Conservation (phyloP, 164 flowering plant genomes). For the Nymphaea thermarum region DNA sequence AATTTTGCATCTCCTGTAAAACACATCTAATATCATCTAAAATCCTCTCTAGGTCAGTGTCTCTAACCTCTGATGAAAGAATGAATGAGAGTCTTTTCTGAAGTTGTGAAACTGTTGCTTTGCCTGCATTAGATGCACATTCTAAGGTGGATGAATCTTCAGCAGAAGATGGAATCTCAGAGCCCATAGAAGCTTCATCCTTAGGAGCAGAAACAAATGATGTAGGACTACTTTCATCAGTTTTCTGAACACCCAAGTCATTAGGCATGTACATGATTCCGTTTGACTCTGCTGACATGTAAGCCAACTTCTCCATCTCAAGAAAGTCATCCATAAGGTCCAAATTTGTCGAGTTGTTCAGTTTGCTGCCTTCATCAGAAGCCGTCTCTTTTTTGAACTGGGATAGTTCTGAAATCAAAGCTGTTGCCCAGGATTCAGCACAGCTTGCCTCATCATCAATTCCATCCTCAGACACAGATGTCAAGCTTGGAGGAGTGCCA, state of each 20-base stretch:
- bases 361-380: conserved; percentile 29
- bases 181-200: conserved; percentile 3
- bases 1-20: conserved; percentile 34
- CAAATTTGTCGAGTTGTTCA: conserved; percentile 36
- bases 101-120: conserved; percentile 10
- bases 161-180: conserved; percentile 10
- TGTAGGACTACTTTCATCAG: conserved; percentile 15
- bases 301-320: conserved; percentile 96
- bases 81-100: conserved; percentile 15
- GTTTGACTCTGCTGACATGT: conserved; percentile 38
- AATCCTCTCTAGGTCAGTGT: conserved; percentile 17
- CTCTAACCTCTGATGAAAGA: conserved; percentile 18
- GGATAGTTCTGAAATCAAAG: conserved; percentile 47
- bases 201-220: conserved; percentile 13
- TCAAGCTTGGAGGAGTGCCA: conserved; percentile 65
- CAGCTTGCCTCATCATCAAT: conserved; percentile 60
- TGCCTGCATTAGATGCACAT: conserved; percentile 4
- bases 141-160: conserved; percentile 7
- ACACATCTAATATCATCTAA: conserved; percentile 40
- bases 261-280: conserved; percentile 21
- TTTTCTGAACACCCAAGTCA: conserved; percentile 13
- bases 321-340: conserved; percentile 95
- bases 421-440: conserved; percentile 70
- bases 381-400: conserved; percentile 46
- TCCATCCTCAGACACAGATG: conserved; percentile 89